Evolutionary conservation across 768 basidiomycete species (phyloP), one percentile per base, ranked within the genome.

Genomic region (Kondoa subrosea): DNA sequence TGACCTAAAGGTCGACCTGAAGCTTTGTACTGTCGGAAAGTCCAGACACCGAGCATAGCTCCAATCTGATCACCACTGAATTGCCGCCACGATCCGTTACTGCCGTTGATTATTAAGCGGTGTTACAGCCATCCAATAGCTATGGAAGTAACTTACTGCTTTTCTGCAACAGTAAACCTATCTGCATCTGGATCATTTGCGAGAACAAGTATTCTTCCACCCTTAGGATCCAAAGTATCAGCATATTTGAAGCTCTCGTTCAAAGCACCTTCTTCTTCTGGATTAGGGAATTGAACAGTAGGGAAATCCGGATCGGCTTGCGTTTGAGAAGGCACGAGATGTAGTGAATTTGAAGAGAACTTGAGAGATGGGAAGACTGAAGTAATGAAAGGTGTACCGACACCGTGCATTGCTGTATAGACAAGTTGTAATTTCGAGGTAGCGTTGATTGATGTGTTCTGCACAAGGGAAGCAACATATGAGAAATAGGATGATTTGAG

Each of bases 101-200:
- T 29, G 4, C 0, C 1, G 1, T 57, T 15, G 12, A 33, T 15
- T 2, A 59, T 40, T n/a, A 1, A n/a, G n/a, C n/a, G n/a, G n/a
- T n/a, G 1, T 17, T 25, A 60, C n/a, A 40, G 1, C 34, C 26
- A 14, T 17, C 27, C 30, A 25, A 16, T 16, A 30, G 56, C 17
- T 66, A 61, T 29, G 56, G 4, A 31, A 31, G 16, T 34, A 60
- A 60, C 34, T 70, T 69, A 0, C 69, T 68, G 4, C 76, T 80
- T 83, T 76, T 89, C 85, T 33, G 85, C 88, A 27, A 87, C 87
- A 12, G 84, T 81, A 74, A 91, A 91, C 34, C 87, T 79, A 77
- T 91, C 90, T 2, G 87, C 83, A 73, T 92, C 90, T 0, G 90
- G 91, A 76, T 91, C 91, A 75, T 92, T 89, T 1, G 91, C 89